phyloP scores from a whole-genome alignment of 1,284 basidiomycete species.

The Anthracocystis walkeri region DNA sequence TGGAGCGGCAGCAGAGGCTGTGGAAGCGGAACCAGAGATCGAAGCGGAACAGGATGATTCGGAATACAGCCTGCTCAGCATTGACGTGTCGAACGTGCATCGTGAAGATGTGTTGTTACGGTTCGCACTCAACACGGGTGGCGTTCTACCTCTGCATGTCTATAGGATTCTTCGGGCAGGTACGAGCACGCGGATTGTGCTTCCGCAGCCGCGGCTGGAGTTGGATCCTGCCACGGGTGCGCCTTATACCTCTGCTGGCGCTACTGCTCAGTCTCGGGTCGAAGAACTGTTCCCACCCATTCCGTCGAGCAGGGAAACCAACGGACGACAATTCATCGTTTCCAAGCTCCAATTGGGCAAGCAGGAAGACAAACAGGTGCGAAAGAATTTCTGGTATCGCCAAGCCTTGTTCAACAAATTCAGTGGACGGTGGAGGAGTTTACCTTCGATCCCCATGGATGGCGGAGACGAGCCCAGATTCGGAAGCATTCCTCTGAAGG shows the following conservation, averaged over 20 bases:
- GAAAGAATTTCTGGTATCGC: slow-evolving; percentile 92
- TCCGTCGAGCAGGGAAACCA: slow-evolving; percentile 76
- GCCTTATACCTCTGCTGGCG: neutral
- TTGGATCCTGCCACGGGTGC: slow-evolving; percentile 66
- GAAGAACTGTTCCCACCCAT: slow-evolving; percentile 78
- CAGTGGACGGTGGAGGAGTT: slow-evolving; percentile 79
- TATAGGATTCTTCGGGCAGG: slow-evolving; percentile 25
- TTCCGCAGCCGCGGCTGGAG: slow-evolving; percentile 72
- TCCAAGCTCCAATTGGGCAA: slow-evolving; percentile 77
- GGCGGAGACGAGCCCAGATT: slow-evolving; percentile 5
- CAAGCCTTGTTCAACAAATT: slow-evolving; percentile 82
- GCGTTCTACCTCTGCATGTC: slow-evolving; percentile 23
- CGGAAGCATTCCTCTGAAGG: slow-evolving; percentile 14
- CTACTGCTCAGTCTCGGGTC: slow-evolving; percentile 74
- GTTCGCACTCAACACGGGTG: slow-evolving; percentile 74
- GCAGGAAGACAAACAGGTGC: slow-evolving; percentile 76
- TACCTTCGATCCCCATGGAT: slow-evolving; percentile 1
- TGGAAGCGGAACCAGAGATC: neutral
- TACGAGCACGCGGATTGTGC: slow-evolving; percentile 23
- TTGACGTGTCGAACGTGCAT: slow-evolving; percentile 89
- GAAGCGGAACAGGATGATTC: slow-evolving; percentile 19
- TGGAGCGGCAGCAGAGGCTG: neutral
- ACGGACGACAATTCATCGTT: slow-evolving; percentile 89
- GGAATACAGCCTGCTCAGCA: slow-evolving; percentile 81
- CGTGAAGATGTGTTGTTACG: slow-evolving; percentile 85